Conservation (phyloP, 2,329 filamentous ascomycete genomes). For the Graphium sp. region DNA sequence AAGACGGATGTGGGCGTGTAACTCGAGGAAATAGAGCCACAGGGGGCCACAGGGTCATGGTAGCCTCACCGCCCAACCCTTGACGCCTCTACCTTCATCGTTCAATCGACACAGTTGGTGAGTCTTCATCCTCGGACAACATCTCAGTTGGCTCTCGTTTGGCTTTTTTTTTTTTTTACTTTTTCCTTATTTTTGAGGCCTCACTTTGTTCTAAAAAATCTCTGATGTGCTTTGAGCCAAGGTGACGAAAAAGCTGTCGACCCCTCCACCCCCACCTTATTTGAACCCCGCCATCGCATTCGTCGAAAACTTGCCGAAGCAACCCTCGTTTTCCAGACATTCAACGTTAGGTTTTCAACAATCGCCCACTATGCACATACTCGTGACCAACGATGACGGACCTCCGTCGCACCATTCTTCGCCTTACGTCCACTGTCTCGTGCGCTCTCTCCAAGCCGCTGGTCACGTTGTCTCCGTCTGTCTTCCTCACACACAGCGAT, state of each 20-base stretch:
- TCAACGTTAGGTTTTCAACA: too few species aligned
- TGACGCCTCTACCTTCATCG: not conserved
- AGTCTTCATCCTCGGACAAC: not conserved
- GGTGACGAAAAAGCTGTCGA: too few species aligned
- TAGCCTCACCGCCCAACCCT: not conserved
- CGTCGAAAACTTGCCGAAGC: too few species aligned
- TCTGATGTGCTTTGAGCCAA: too few species aligned
- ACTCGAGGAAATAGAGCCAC: too few species aligned
- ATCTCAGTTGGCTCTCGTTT: not conserved
- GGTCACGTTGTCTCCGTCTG: constrained; percentile 86
- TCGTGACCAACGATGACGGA: constrained; percentile 65
- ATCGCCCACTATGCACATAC: constrained; percentile 47
- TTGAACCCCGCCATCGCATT: too few species aligned
- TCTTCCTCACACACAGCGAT: constrained; percentile 78
- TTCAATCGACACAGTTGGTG: not conserved
- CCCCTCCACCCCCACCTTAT: too few species aligned
- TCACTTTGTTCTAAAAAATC: too few species aligned
- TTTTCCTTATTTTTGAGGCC: too few species aligned
- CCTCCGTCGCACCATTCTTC: constrained; percentile 64
- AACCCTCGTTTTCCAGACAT: too few species aligned
- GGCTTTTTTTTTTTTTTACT: not conserved
- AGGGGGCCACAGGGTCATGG: too few species aligned
- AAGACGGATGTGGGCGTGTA: too few species aligned
- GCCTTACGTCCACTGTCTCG: constrained; percentile 63
- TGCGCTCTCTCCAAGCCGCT: constrained; percentile 51